A percentile compares a stretch with the other conserved stretches of the same genome.
phyloP scores from a whole-genome alignment of 2,329 filamentous ascomycete species.

The Paecilomyces variotii region DNA sequence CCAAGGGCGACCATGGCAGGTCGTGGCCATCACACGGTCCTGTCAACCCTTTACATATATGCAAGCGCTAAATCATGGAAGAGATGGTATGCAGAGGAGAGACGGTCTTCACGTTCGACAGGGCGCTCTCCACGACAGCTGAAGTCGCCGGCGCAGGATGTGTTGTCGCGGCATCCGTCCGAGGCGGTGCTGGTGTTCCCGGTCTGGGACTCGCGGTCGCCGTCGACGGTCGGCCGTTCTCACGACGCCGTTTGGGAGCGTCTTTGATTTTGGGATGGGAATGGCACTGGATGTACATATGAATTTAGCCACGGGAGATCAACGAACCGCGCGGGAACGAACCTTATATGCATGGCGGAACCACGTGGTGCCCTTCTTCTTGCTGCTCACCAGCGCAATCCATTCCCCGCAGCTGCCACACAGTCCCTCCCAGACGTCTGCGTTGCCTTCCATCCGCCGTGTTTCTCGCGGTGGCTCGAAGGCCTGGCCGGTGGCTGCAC shows the following conservation, averaged over 20 bases:
- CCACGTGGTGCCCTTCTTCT: conserved; percentile 90
- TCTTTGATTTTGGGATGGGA: conserved; percentile 66
- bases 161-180: not conserved
- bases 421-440: conserved; percentile 41
- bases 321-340: conserved; percentile 16
- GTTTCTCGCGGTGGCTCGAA: conserved; percentile 72
- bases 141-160: not conserved
- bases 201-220: conserved; percentile 1
- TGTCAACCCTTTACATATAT: not conserved
- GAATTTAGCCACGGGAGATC: not conserved
- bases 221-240: conserved; percentile 40
- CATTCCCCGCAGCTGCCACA: conserved; percentile 27
- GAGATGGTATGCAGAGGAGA: conserved; percentile 3
- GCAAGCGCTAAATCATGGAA: conserved; percentile 3
- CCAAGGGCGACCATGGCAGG: not conserved
- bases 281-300: conserved; percentile 48
- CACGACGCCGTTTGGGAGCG: conserved; percentile 58
- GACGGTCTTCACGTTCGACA: conserved; percentile 1
- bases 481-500: conserved; percentile 67
- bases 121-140: not conserved
- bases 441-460: conserved; percentile 68
- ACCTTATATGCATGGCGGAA: conserved; percentile 86
- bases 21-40: not conserved
- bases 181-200: not conserved
- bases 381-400: conserved; percentile 51